phyloP scores from a whole-genome alignment of 345 rosid species.

The Ceriops decandra region DNA sequence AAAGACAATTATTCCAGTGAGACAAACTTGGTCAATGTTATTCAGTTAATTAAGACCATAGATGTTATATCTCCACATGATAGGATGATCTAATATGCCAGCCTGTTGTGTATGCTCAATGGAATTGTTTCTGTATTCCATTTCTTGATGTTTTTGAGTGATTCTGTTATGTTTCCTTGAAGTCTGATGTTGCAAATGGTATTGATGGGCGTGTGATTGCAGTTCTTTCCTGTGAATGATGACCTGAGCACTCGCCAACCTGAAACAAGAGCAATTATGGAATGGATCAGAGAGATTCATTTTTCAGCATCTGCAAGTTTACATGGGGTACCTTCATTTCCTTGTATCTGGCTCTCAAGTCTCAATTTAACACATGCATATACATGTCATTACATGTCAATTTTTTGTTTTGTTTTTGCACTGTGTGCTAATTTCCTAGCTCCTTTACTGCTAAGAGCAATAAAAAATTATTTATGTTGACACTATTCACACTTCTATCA shows the following conservation, averaged over 20 bases:
- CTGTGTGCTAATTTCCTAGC: background rate
- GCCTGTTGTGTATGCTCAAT: background rate
- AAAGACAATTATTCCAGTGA: too few species aligned
- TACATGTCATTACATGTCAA: background rate
- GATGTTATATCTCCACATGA: background rate
- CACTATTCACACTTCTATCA: too few species aligned
- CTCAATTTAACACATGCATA: constrained; percentile 4
- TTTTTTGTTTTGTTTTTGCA: background rate
- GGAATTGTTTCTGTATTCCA: background rate
- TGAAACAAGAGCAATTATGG: constrained; percentile 83
- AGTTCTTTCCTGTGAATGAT: constrained; percentile 73
- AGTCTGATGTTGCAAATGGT: constrained; percentile 18
- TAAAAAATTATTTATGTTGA: background rate
- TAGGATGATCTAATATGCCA: background rate
- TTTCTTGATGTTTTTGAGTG: background rate
- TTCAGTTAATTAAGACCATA: background rate
- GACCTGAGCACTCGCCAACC: constrained; percentile 66
- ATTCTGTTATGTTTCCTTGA: constrained; percentile 7
- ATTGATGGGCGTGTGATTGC: constrained; percentile 24
- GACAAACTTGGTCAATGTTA: background rate
- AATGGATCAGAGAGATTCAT: constrained; percentile 64
- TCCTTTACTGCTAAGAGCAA: background rate
- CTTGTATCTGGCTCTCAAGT: constrained; percentile 8
- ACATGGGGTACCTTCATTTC: constrained; percentile 66
- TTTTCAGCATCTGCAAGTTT: constrained; percentile 89